phyloP scores from a whole-genome alignment of 1,284 basidiomycete genomes.

The Mycena citricolor region DNA sequence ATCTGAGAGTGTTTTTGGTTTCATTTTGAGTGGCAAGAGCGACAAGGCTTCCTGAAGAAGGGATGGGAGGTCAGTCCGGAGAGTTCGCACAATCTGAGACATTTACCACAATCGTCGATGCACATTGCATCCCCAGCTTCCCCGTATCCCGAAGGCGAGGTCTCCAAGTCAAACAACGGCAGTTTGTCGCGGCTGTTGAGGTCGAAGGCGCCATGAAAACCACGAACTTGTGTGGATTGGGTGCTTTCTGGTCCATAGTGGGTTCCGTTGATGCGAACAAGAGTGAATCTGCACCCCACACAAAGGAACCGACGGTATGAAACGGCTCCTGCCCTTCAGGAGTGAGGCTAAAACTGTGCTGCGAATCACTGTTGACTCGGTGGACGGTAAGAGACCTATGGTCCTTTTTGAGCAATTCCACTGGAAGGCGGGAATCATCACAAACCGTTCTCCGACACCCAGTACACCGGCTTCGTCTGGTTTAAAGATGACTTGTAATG shows the following conservation, averaged over 20 bases:
- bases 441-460: no score
- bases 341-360: not conserved
- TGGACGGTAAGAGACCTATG: no score
- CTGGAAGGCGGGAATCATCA: no score
- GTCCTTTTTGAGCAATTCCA: no score
- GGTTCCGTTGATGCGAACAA: conserved; percentile 65
- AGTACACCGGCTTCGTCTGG: not conserved
- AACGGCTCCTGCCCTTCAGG: conserved; percentile 11
- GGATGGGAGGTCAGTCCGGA: conserved; percentile 2
- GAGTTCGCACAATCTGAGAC: not conserved
- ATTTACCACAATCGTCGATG: conserved; percentile 45
- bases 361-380: no score
- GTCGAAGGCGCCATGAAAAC: conserved; percentile 56
- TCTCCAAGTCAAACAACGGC: conserved; percentile 39
- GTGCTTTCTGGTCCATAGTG: not conserved
- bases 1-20: conserved; percentile 40
- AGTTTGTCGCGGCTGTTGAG: conserved; percentile 27
- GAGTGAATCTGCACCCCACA: conserved; percentile 49
- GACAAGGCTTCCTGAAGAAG: conserved; percentile 37
- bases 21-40: conserved; percentile 46
- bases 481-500: not conserved
- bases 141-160: no score
- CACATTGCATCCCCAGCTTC: conserved; percentile 57
- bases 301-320: conserved; percentile 46
- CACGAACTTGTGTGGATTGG: conserved; percentile 30